Base-by-base conservation (phyloP, 371 early-diverging fungal species). In the Lichtheimia ornata region DNA sequence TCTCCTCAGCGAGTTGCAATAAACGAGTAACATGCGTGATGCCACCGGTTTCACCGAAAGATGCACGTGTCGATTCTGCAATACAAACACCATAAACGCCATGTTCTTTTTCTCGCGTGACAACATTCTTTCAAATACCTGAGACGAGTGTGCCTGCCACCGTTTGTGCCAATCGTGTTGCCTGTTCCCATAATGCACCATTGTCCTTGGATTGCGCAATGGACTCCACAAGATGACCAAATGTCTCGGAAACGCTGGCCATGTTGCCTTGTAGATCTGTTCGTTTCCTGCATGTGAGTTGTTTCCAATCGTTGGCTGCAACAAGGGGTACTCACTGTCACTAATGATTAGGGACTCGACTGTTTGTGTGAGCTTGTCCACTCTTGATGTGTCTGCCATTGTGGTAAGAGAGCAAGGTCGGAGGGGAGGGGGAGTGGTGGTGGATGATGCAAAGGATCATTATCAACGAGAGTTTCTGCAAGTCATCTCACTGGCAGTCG, bases 1-100 rank as follows among this genome's bases (percentile, higher is more conserved):
- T 35, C 15, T 72, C 63, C 35, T 45, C 67, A 43, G 74, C 65
- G 25, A 65, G 56, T 45, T 71, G 58, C 35, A 80, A 61, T 7
- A 83, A 58, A 1, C 35, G 63, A 13, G 75, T 56, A 24, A 83
- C 61, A 47, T 58, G 55, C n/a, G 69, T 58, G 17, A 86, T 74
- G 15, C 72, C 60, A 17, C 63, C 61, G 2, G 77, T 59, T 41
- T 80, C 75, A 22, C 83, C 84, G 4, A 86, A 65, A 18, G 84
- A 81, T 22, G 73, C 69, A 25, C 86, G 68, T 9, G 74, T 63
- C 15, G 75, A 56, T 47, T 73, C 86, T 86, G 15, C 6, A 6
- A 35, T 35, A 35, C 35, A 11, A 35, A 9, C 5, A 2, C 11
- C 7, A 28, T 35, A 2, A 15, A 28, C 3, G 5, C 30, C 17